These are phyloP conservation scores for Verbascum thapsus DNA, from an alignment of 257 asterid genomes.

Conservation along the genomic window DNA sequence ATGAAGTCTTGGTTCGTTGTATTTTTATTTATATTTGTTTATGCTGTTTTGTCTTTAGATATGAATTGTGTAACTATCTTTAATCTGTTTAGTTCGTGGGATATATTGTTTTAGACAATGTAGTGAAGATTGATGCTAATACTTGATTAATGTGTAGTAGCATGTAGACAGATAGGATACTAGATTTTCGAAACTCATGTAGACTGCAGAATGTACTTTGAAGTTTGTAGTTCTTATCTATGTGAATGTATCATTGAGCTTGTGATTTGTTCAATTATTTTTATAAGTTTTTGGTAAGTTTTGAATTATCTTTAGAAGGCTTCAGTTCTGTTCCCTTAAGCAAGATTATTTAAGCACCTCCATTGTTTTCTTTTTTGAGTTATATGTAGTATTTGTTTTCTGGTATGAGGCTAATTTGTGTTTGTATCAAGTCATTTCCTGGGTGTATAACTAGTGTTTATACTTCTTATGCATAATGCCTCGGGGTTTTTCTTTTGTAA, in stretches of 20 bases:
- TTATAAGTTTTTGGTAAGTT: neutral
- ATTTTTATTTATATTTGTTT: constrained; percentile 28
- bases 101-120: constrained; percentile 31
- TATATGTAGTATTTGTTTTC: no score
- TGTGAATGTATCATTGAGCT: constrained; percentile 10
- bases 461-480: no score
- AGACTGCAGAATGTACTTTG: constrained; percentile 31
- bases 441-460: no score
- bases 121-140: no score
- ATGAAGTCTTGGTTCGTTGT: constrained; percentile 27
- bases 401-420: no score
- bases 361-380: no score
- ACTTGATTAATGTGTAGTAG: constrained; percentile 36
- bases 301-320: no score
- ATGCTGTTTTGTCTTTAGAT: constrained; percentile 28
- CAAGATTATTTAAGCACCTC: no score
- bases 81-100: constrained; percentile 27
- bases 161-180: constrained; percentile 33
- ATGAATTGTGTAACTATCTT: constrained; percentile 26
- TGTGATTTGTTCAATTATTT: constrained; percentile 10
- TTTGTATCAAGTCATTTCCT: no score
- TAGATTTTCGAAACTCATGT: constrained; percentile 30
- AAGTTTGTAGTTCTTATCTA: constrained; percentile 16
- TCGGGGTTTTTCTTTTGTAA: no score
- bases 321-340: no score